Evolutionary conservation across 1,284 basidiomycete species (phyloP).

Genomic region (Tilletia horrida): DNA sequence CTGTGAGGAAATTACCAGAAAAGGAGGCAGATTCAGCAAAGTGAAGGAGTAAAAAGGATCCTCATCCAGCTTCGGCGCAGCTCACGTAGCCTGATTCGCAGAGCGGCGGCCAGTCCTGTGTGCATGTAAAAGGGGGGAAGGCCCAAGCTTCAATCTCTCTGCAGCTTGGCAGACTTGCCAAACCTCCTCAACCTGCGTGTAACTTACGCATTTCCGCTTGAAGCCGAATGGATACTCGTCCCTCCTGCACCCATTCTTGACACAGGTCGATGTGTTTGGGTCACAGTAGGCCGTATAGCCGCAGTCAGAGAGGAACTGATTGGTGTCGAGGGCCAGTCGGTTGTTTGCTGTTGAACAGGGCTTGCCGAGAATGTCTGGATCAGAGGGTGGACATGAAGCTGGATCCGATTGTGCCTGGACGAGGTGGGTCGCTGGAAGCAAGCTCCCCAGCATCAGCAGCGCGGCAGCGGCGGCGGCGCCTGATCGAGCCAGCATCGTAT

Average conservation of each 20-base stretch:
- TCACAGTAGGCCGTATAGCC: constrained; percentile 19
- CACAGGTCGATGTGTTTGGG: constrained; percentile 8
- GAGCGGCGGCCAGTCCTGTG: constrained; percentile 18
- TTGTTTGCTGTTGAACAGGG: constrained; percentile 15
- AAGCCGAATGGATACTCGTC: constrained; percentile 21
- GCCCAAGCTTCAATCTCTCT: no score
- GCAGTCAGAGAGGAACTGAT: constrained; percentile 20
- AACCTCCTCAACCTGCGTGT: no score
- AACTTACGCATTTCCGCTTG: constrained; percentile 19
- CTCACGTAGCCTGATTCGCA: constrained; percentile 16
- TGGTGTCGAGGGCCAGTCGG: constrained; percentile 18
- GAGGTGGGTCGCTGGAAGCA: neutral
- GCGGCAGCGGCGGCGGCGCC: neutral
- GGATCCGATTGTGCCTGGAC: neutral
- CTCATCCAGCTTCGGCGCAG: neutral
- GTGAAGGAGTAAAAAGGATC: no score
- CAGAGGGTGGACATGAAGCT: neutral
- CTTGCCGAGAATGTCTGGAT: constrained; percentile 8
- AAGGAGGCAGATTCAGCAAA: constrained; percentile 1
- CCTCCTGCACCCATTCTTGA: constrained; percentile 17
- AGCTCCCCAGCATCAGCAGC: neutral
- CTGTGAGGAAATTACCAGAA: neutral
- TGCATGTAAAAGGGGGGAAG: no score
- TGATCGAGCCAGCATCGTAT: no score
- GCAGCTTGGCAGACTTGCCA: no score